phyloP scores from a whole-genome alignment of 2,329 filamentous ascomycete genomes.

The Cladosporium cucumerinum region DNA sequence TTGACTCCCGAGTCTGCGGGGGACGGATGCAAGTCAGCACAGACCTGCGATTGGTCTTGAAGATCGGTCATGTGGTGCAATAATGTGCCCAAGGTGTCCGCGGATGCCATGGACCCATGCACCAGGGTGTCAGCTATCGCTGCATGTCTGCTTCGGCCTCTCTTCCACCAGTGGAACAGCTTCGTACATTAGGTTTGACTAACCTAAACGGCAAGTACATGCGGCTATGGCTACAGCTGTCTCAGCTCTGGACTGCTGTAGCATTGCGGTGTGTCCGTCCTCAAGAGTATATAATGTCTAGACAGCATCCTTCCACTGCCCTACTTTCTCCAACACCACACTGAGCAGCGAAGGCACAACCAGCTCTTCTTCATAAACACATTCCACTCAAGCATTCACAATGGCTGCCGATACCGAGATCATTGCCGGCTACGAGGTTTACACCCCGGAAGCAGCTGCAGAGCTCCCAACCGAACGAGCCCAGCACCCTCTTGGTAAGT shows the following conservation, averaged over 20 bases:
- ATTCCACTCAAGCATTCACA: neutral
- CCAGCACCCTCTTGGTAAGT: constrained; percentile 13
- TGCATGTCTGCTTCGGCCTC: neutral
- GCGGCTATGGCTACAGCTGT: neutral
- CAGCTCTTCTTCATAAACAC: neutral
- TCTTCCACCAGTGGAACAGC: neutral
- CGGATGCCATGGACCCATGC: neutral
- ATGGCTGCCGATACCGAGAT: constrained; percentile 15
- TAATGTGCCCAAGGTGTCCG: neutral
- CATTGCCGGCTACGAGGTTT: constrained; percentile 18
- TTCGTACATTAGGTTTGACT: neutral
- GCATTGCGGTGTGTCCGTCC: neutral
- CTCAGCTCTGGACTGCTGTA: neutral
- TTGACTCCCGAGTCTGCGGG: neutral
- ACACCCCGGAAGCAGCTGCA: constrained; percentile 1
- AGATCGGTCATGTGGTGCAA: neutral
- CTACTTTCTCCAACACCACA: neutral
- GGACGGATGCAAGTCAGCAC: neutral
- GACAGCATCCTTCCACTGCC: neutral
- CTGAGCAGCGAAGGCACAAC: neutral
- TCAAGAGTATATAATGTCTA: constrained; percentile 5
- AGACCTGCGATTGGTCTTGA: neutral
- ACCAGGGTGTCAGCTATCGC: neutral
- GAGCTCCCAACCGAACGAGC: neutral
- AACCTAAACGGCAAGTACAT: constrained; percentile 10